A percentile compares a stretch with the other conserved stretches of the same genome.
Conservation (phyloP, 73 alveolate genomes). For the Symbiodinium natans region DNA sequence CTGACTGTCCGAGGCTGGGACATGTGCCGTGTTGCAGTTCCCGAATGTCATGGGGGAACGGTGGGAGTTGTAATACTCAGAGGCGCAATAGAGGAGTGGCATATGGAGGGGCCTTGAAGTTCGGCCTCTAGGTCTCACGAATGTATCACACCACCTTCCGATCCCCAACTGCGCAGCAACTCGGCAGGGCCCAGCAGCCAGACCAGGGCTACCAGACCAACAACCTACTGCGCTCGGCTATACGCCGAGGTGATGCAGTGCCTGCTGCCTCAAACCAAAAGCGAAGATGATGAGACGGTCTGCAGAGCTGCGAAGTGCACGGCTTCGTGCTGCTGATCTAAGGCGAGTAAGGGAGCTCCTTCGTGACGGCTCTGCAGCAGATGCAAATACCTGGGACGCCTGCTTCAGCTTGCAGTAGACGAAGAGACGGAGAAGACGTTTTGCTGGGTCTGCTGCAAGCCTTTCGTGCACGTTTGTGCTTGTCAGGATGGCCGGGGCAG, state of each 20-base stretch:
- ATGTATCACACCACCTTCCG: too few relatives aligned
- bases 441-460: not conserved
- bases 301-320: too few relatives aligned
- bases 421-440: not conserved
- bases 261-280: not conserved
- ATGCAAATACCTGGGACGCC: conserved; percentile 67
- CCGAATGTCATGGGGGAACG: too few relatives aligned
- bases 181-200: conserved; percentile 86
- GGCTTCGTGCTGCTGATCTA: too few relatives aligned
- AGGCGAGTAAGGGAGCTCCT: conserved; percentile 35
- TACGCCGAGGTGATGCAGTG: conserved; percentile 8
- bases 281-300: too few relatives aligned
- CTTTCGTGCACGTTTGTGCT: not conserved
- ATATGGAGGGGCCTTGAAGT: too few relatives aligned
- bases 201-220: conserved; percentile 67
- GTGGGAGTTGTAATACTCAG: too few relatives aligned
- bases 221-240: conserved; percentile 26
- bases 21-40: too few relatives aligned
- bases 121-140: too few relatives aligned
- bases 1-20: conserved; percentile 56
- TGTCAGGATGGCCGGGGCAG: conserved; percentile 22
- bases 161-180: too few relatives aligned
- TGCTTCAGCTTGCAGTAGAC: not conserved
- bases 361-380: conserved; percentile 11
- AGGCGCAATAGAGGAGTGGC: too few relatives aligned